Conservation (phyloP, 805 yeast species). For the Cyberlindnera euphorbiiphila region DNA sequence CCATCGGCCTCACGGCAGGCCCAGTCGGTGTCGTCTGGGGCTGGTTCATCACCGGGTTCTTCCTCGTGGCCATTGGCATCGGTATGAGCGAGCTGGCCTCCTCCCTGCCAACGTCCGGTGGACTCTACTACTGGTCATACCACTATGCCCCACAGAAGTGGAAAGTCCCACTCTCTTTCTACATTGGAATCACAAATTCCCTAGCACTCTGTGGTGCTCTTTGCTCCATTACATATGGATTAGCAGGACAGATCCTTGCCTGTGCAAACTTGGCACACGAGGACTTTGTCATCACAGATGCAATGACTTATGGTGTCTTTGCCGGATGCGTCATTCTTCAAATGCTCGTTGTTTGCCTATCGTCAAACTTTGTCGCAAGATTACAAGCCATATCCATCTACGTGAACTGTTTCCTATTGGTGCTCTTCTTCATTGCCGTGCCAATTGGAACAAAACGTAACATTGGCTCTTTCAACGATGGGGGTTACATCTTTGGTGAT, state of each 20-base stretch:
- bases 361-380: slow-evolving; percentile 49
- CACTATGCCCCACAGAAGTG: slow-evolving; percentile 54
- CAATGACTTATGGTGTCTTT: slow-evolving; percentile 58
- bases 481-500: slow-evolving; percentile 51
- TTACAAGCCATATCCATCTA: slow-evolving; percentile 53
- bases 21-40: slow-evolving; percentile 65
- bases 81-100: slow-evolving; percentile 64
- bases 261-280: slow-evolving; percentile 42
- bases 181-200: slow-evolving; percentile 65
- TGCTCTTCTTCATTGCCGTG: slow-evolving; percentile 52
- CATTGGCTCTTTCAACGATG: slow-evolving; percentile 40
- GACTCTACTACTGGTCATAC: slow-evolving; percentile 64
- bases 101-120: slow-evolving; percentile 73
- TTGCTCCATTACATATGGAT: slow-evolving; percentile 69
- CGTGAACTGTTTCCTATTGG: slow-evolving; percentile 46
- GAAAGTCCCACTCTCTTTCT: slow-evolving; percentile 51
- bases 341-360: slow-evolving; percentile 37
- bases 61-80: slow-evolving; percentile 54
- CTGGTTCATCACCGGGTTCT: slow-evolving; percentile 57
- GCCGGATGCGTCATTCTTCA: slow-evolving; percentile 49
- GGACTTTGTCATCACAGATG: slow-evolving; percentile 47
- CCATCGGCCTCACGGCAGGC: slow-evolving; percentile 41
- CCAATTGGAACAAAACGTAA: slow-evolving; percentile 48
- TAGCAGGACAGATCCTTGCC: slow-evolving; percentile 58
- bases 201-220: slow-evolving; percentile 62